Evolutionary conservation across 768 basidiomycete species (phyloP), one percentile per base, ranked within the genome.

Genomic region (Albatrellus ellisii): DNA sequence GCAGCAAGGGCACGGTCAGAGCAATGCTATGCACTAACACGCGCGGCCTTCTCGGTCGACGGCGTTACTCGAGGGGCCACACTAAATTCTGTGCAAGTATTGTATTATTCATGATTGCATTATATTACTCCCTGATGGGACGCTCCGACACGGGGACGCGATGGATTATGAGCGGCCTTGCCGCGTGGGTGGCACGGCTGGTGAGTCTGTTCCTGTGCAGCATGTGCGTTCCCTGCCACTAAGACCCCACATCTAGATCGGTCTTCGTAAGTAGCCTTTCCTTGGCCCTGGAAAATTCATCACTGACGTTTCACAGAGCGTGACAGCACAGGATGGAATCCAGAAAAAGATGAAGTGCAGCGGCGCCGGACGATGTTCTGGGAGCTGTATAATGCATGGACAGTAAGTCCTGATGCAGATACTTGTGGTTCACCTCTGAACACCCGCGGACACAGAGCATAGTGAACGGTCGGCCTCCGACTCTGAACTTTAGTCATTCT

Each of bases 391-490:
- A 21, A 21, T 20, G 20, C 17, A 14, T 41, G 40, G 40, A 31
- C 25, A 20, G 40, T 41, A 15, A 31, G 40, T 21, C 6, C 6
- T 18, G n/a, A n/a, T n/a, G n/a, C n/a, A n/a, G n/a, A n/a, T n/a
- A n/a, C n/a, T n/a, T n/a, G n/a, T n/a, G n/a, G n/a, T n/a, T n/a
- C n/a, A n/a, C n/a, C n/a, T n/a, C n/a, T n/a, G n/a, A n/a, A n/a
- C n/a, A n/a, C n/a, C n/a, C n/a, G n/a, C n/a, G n/a, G n/a, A n/a
- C n/a, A 15, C 36, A 73, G 69, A 64, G 67, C 41, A 56, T 74
- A 41, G 61, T 68, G 12, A 66, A 67, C 46, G 73, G 73, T n/a
- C 59, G 73, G 6, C 69, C 73, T 4, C 67, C 69, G 6, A 56
- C 65, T 9, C 47, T 74, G 21, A 55, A 60, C 31, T 57, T 72